phyloP scores from a whole-genome alignment of 805 yeast species.

The Metschnikowia corniflorae region DNA sequence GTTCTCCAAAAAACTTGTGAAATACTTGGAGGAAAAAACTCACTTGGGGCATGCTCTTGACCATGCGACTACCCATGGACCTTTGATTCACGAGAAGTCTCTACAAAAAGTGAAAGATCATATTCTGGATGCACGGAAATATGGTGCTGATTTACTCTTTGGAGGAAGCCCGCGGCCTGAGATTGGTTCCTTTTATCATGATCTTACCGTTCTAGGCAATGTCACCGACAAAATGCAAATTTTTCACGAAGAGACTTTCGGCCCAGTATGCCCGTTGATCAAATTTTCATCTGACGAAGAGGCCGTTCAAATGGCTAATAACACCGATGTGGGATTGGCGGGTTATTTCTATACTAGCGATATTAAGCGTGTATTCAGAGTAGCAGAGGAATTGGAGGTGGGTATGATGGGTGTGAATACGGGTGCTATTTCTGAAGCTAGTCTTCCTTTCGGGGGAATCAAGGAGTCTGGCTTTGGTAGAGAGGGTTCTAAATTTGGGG shows the following conservation, averaged over 20 bases:
- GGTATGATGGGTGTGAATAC: slow-evolving; percentile 86
- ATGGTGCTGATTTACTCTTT: slow-evolving; percentile 59
- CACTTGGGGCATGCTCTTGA: slow-evolving; percentile 63
- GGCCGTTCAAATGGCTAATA: slow-evolving; percentile 60
- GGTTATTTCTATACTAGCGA: slow-evolving; percentile 67
- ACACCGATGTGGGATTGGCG: slow-evolving; percentile 70
- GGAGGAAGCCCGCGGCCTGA: slow-evolving; percentile 59
- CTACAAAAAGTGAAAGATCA: slow-evolving; percentile 58
- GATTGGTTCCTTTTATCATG: slow-evolving; percentile 62
- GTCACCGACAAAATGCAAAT: slow-evolving; percentile 57
- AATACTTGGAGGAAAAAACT: slow-evolving; percentile 24
- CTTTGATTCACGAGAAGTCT: slow-evolving; percentile 63
- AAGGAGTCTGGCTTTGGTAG: slow-evolving; percentile 78
- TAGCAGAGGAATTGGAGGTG: slow-evolving; percentile 64
- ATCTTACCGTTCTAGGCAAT: slow-evolving; percentile 63
- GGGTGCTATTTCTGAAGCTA: slow-evolving; percentile 64
- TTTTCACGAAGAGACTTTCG: slow-evolving; percentile 72
- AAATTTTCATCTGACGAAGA: slow-evolving; percentile 63
- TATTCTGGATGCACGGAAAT: slow-evolving; percentile 59
- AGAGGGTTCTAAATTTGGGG: slow-evolving; percentile 73
- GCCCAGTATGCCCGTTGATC: slow-evolving; percentile 73
- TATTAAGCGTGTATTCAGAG: slow-evolving; percentile 50
- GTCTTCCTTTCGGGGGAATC: slow-evolving; percentile 76
- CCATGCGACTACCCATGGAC: slow-evolving; percentile 66
- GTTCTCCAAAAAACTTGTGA: slow-evolving; percentile 14